Evolutionary conservation across 2,329 filamentous ascomycete genomes (phyloP).

Genomic region (Herpotrichia juniperi): DNA sequence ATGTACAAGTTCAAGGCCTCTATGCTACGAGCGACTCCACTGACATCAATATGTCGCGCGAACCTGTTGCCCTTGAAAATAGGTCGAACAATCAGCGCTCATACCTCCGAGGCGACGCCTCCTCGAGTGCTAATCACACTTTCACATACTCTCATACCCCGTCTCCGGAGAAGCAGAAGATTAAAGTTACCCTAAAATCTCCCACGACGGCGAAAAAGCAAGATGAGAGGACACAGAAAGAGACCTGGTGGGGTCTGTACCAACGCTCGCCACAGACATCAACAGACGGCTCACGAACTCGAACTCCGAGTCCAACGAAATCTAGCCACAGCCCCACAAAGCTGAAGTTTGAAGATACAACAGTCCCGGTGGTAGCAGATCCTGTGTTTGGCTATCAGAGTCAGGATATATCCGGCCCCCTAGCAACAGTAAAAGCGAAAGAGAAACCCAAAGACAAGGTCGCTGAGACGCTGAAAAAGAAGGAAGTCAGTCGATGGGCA

Average conservation of each 20-base stretch:
- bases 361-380: constrained; percentile 19
- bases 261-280: constrained; percentile 15
- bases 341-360: constrained; percentile 27
- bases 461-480: constrained; percentile 13
- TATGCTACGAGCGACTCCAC: constrained; percentile 11
- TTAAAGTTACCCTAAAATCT: constrained; percentile 26
- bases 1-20: constrained; percentile 2
- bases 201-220: not conserved
- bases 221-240: constrained; percentile 18
- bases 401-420: constrained; percentile 18
- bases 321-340: constrained; percentile 11
- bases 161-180: constrained; percentile 21
- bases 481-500: constrained; percentile 25
- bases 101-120: constrained; percentile 17
- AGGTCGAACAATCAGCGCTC: constrained; percentile 3
- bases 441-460: constrained; percentile 9
- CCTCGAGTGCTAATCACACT: constrained; percentile 11
- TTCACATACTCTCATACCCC: constrained; percentile 12
- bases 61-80: constrained; percentile 16
- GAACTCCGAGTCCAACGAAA: too few relatives aligned
- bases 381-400: constrained; percentile 29
- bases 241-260: constrained; percentile 20
- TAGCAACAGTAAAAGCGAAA: constrained; percentile 1
- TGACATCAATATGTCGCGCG: constrained; percentile 18
- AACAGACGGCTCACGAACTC: constrained; percentile 21